These are phyloP conservation scores for Aspergillus hiratsukae DNA, from an alignment of 2,329 filamentous ascomycete genomes.

Conservation along the genomic window DNA sequence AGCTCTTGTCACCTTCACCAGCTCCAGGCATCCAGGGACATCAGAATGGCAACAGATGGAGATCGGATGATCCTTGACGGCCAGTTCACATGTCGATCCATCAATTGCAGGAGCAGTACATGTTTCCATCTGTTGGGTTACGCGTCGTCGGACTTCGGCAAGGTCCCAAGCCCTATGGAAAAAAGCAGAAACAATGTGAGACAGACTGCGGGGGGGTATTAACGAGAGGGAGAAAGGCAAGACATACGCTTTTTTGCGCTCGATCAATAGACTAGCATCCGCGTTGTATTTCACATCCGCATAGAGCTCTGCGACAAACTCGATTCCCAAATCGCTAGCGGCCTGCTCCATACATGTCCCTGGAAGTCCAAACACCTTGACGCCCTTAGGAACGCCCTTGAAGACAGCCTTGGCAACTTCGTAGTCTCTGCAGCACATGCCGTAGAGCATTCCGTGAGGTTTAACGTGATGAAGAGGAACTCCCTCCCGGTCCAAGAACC, in stretches of 20 bases:
- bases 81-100: slow-evolving; percentile 36
- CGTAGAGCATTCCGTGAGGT: slow-evolving; percentile 58
- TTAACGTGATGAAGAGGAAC: slow-evolving; percentile 59
- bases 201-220: no score
- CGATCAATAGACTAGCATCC: slow-evolving; percentile 51
- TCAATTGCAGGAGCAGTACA: slow-evolving; percentile 40
- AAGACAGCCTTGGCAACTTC: slow-evolving; percentile 52
- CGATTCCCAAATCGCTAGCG: slow-evolving; percentile 49
- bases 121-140: slow-evolving; percentile 39
- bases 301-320: slow-evolving; percentile 53
- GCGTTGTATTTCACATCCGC: slow-evolving; percentile 54
- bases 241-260: slow-evolving; percentile 58
- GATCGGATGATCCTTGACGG: slow-evolving; percentile 39
- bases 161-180: slow-evolving; percentile 46
- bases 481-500: slow-evolving; percentile 54
- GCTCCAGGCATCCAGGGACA: slow-evolving; percentile 43
- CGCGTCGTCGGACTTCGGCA: slow-evolving; percentile 39
- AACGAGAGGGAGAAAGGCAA: no score
- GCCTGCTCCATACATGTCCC: slow-evolving; percentile 53
- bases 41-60: slow-evolving; percentile 48
- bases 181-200: no score
- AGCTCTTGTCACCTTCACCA: slow-evolving; percentile 37
- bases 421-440: slow-evolving; percentile 51
- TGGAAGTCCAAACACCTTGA: slow-evolving; percentile 51
- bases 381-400: slow-evolving; percentile 48